Base-by-base conservation (phyloP, 2,329 filamentous ascomycete species). In the Rhinocladiella mackenziei region DNA sequence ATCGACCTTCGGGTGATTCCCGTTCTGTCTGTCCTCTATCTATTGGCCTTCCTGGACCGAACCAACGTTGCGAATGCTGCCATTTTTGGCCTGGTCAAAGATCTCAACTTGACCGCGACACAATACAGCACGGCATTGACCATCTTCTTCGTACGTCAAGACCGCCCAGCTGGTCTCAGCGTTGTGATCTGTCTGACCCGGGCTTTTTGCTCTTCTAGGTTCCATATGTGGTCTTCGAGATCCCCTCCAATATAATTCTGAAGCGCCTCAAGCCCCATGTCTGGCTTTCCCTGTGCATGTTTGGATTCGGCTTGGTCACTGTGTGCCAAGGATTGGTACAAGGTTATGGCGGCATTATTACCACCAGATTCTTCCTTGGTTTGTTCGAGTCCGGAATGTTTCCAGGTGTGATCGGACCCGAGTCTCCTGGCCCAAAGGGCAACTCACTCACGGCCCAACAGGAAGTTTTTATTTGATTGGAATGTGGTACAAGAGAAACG, bases 301-400 rank as follows among this genome's bases (percentile, higher is more conserved):
- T 91, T 53, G 68, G 79, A 45, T 96, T 94, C 56, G 86, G 87
- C 7, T 69, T 94, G 15, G 77, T 83, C 32, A 86, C 84, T 14
- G 72, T 86, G 26, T 76, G 80, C 56, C 86, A 94, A 65, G 89
- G 89, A 1, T 66, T 94, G 5, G 84, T 89, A 2, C 70, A 79
- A 48, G 94, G 79, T 60, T 96, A 89, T 66, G 69, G 73, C 29
- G 87, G 88, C 1, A 70, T 96, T 11, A 74, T 95, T 37, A 75
- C 81, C 0, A 88, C 86, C 2, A 78, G 87, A 23, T 95, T 95
- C 72, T 91, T 96, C 63, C 75, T 96, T 1, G 89, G 89, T 6
- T 65, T 86, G 1, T 83, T 82, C 48, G 82, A 88, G 67, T 79
- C 81, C 4, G 84, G 83, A 64, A 86, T 89, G 53, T 57, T 56